Evolutionary conservation across 345 rosid species (phyloP).

Genomic region (Citrus unshiu): DNA sequence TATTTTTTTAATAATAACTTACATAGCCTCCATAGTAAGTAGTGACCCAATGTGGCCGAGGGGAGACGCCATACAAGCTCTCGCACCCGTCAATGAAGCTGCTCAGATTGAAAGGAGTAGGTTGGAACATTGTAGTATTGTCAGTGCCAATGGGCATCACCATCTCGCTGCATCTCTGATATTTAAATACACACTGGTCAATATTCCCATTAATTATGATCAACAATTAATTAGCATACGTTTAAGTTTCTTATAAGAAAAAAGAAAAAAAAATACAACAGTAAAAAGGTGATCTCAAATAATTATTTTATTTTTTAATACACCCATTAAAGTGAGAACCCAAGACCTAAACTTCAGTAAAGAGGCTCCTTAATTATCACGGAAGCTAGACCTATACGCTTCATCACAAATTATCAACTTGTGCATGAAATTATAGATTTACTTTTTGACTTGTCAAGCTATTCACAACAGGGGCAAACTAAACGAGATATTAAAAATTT

Average conservation of each 20-base stretch:
- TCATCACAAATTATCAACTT: no score
- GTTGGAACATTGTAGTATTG: conserved; percentile 37
- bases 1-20: neutral
- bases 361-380: no score
- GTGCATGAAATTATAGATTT: no score
- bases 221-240: neutral
- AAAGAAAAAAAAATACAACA: no score
- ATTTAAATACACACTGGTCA: neutral
- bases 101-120: conserved; percentile 18
- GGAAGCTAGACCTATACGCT: no score
- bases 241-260: neutral
- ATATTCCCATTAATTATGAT: neutral
- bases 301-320: no score
- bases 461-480: no score
- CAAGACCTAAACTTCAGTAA: no score
- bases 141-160: conserved; percentile 38
- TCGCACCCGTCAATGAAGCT: conserved; percentile 10
- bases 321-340: no score
- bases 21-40: conserved; percentile 54
- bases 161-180: conserved; percentile 50
- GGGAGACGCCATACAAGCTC: conserved; percentile 17
- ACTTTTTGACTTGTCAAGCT: no score
- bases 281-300: no score
- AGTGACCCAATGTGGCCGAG: conserved; percentile 56
- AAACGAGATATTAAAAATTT: no score